phyloP scores from a whole-genome alignment of 768 basidiomycete species.

The Boletus pseudo-olivaceus region DNA sequence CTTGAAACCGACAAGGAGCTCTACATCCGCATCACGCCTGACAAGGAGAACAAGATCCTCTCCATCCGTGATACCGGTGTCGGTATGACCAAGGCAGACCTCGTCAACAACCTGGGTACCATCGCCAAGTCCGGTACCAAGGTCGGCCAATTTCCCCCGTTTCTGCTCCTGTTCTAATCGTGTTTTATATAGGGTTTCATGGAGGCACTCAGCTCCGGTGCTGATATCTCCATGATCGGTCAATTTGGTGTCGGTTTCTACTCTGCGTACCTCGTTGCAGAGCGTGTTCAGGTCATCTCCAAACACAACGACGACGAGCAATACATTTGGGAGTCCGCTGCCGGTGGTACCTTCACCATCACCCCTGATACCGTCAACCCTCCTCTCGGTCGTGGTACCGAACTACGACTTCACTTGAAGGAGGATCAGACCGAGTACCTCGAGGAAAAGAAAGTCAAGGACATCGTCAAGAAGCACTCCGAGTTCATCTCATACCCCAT shows the following conservation, averaged over 20 bases:
- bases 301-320: conserved; percentile 99
- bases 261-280: conserved; percentile 98
- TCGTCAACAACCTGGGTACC: conserved; percentile 98
- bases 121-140: conserved; percentile 95
- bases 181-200: conserved; percentile 78
- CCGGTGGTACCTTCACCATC: conserved; percentile 99
- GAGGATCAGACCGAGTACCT: conserved; percentile 99
- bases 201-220: conserved; percentile 92
- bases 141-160: conserved; percentile 37
- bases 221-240: conserved; percentile 95
- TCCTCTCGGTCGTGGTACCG: conserved; percentile 89
- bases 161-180: conserved; percentile 7
- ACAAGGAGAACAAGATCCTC: conserved; percentile 94
- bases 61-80: conserved; percentile 93
- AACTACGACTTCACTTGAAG: conserved; percentile 91
- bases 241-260: conserved; percentile 99
- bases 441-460: conserved; percentile 99
- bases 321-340: conserved; percentile 99
- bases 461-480: conserved; percentile 99
- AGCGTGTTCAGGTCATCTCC: conserved; percentile 96
- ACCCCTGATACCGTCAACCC: conserved; percentile 89
- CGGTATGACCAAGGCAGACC: conserved; percentile 99
- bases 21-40: conserved; percentile 88
- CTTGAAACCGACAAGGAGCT: conserved; percentile 93
- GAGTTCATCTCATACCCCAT: conserved; percentile 99